Conservation (phyloP, 2,329 filamentous ascomycete genomes). For the Dactylellina haptotyla region DNA sequence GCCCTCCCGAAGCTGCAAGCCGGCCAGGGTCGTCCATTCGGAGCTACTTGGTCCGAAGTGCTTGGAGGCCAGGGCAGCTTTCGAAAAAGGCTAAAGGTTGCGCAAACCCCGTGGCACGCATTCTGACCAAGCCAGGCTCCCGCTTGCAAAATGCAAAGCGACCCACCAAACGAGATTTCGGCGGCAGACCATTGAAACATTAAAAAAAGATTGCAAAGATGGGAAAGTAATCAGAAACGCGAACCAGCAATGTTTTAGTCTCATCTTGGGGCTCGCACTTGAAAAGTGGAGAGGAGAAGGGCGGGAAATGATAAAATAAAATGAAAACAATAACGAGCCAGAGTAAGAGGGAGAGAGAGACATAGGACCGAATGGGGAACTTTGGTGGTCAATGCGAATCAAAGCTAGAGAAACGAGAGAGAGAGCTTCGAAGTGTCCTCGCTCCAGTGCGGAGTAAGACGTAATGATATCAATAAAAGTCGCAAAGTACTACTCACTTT, state of each 20-base stretch:
- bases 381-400: too few species aligned
- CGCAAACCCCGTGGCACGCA: conserved; percentile 31
- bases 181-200: conserved; percentile 15
- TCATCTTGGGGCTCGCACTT: conserved; percentile 5
- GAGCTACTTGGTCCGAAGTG: conserved; percentile 54
- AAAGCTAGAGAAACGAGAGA: background rate
- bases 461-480: conserved; percentile 31
- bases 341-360: conserved; percentile 6
- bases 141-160: conserved; percentile 23
- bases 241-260: conserved; percentile 14
- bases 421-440: conserved; percentile 11
- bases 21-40: conserved; percentile 35
- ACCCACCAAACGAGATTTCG: conserved; percentile 33
- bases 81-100: conserved; percentile 54
- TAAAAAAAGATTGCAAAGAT: conserved; percentile 25
- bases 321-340: too few species aligned
- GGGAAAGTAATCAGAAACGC: conserved; percentile 21
- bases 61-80: conserved; percentile 39
- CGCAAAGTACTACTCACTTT: conserved; percentile 39
- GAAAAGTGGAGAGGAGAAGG: conserved; percentile 23
- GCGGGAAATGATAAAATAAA: too few species aligned
- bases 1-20: conserved; percentile 50
- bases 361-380: conserved; percentile 6
- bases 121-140: conserved; percentile 13
- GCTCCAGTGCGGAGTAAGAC: conserved; percentile 18